phyloP scores from a whole-genome alignment of 176 grass and related monocot genomes.

The Aegilops tauschii region DNA sequence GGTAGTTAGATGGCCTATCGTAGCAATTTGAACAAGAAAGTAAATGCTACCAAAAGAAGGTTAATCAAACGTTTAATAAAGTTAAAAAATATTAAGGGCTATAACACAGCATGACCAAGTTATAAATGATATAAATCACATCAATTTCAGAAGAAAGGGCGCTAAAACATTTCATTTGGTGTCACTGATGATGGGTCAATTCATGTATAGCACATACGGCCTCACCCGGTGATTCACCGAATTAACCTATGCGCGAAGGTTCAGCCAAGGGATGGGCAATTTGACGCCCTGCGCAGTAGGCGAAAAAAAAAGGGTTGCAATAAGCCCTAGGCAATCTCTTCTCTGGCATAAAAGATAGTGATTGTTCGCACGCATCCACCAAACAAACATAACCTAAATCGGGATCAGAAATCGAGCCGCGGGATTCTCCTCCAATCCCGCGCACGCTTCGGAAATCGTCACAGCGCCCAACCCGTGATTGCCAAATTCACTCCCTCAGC shows the following conservation, averaged over 20 bases:
- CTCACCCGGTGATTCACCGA: not conserved
- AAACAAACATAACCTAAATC: constrained; percentile 1
- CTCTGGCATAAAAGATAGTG: not conserved
- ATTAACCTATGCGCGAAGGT: not conserved
- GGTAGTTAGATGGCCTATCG: not conserved
- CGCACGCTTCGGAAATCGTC: not conserved
- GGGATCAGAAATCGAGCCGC: not conserved
- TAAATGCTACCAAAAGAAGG: not conserved
- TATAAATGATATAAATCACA: not conserved
- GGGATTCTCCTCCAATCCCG: not conserved
- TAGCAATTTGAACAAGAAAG: not conserved
- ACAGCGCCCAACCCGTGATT: not conserved
- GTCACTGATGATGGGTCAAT: not conserved
- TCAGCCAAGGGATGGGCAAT: not conserved
- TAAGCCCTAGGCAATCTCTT: not conserved
- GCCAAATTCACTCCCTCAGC: not conserved
- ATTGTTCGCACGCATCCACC: not conserved
- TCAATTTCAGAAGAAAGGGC: not conserved
- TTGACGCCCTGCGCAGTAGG: not conserved
- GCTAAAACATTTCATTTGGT: not conserved
- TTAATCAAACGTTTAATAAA: not conserved
- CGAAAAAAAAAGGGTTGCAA: not conserved
- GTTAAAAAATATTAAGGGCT: not conserved
- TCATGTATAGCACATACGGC: not conserved
- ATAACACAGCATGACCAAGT: not conserved